Conservation (phyloP, 139 green algal species). For the Edaphochlamys debaryana region DNA sequence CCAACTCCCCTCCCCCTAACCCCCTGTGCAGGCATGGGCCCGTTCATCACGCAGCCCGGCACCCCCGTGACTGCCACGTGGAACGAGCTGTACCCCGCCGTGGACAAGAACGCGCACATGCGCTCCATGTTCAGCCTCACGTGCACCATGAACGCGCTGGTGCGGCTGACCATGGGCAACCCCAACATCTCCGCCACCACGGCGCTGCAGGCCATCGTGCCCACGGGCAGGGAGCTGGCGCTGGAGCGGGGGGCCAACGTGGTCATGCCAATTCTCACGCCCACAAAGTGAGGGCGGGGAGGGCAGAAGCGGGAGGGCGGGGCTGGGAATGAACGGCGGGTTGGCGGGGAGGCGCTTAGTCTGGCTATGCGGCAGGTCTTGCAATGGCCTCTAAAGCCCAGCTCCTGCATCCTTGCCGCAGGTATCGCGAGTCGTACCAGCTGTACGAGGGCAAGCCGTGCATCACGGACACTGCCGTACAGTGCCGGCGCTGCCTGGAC, state of each 20-base stretch:
- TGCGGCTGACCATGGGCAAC: slow-evolving; percentile 61
- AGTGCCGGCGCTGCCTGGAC: slow-evolving; percentile 74
- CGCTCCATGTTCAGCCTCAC: slow-evolving; percentile 71
- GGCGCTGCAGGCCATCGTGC: slow-evolving; percentile 70
- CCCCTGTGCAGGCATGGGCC: slow-evolving; percentile 52
- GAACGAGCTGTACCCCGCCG: slow-evolving; percentile 44
- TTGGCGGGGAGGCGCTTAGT: background rate
- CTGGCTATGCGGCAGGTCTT: background rate
- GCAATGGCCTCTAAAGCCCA: no score
- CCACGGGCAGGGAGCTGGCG: slow-evolving; percentile 73
- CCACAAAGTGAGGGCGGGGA: slow-evolving; percentile 59
- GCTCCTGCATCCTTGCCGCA: no score
- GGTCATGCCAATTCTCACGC: slow-evolving; percentile 80
- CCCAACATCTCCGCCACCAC: slow-evolving; percentile 77
- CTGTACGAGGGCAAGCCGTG: slow-evolving; percentile 80
- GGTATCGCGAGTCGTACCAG: slow-evolving; percentile 67
- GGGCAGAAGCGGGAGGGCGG: background rate
- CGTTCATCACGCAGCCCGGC: slow-evolving; percentile 63
- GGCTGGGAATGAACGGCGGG: background rate
- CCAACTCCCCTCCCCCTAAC: no score
- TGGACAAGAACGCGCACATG: slow-evolving; percentile 73
- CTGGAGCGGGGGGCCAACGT: slow-evolving; percentile 72
- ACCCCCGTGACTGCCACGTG: slow-evolving; percentile 66
- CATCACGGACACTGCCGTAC: slow-evolving; percentile 78
- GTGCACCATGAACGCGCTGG: slow-evolving; percentile 75